Evolutionary conservation across 2,329 filamentous ascomycete species (phyloP).

Genomic region (Neofusicoccum umdonicola): DNA sequence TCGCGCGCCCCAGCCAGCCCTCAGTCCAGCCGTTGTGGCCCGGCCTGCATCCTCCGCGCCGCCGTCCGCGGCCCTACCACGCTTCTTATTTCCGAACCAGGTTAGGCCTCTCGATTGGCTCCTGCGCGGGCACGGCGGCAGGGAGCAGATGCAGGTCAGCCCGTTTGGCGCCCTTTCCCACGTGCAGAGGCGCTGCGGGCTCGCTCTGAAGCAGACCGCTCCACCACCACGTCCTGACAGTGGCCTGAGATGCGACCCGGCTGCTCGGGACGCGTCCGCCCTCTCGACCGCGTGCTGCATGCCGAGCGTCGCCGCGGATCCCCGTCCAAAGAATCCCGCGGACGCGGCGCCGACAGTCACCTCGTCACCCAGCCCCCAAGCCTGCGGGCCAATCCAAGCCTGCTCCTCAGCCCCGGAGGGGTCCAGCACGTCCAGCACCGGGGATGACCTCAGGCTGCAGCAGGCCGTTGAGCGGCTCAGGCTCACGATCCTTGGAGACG

Average conservation of each 20-base stretch:
- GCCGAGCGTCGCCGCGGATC: no score
- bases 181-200: background rate
- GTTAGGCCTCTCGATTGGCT: background rate
- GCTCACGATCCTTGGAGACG: background rate
- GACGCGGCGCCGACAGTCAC: no score
- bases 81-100: background rate
- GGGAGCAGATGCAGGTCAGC: background rate
- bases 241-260: slow-evolving; percentile 3
- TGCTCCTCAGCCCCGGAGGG: background rate
- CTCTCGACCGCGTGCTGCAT: no score
- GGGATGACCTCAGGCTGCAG: slow-evolving; percentile 1
- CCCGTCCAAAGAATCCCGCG: no score
- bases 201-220: background rate
- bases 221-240: background rate
- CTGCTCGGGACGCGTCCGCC: background rate
- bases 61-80: background rate
- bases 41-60: background rate
- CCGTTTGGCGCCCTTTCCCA: background rate
- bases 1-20: background rate
- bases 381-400: background rate
- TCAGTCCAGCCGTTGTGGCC: background rate
- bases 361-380: no score
- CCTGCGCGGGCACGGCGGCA: background rate
- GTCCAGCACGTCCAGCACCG: background rate
- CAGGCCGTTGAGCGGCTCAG: background rate